Base-by-base conservation (phyloP, 2,329 filamentous ascomycete genomes). In the Nannizzia gypsea region DNA sequence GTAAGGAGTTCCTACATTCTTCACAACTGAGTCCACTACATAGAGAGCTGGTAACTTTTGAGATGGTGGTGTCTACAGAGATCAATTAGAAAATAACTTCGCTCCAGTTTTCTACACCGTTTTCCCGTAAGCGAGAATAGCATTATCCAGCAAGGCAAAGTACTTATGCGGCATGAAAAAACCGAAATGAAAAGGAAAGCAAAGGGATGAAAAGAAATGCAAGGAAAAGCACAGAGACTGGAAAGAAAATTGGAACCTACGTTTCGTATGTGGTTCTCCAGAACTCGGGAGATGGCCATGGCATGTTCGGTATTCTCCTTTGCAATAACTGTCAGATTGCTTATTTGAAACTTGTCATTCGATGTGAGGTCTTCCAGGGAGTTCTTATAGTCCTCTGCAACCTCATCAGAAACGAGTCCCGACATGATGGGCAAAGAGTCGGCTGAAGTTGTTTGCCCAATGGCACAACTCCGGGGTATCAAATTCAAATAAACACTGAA, bases 1-100 rank as follows among this genome's bases (percentile, higher is more conserved):
- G 74, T 99, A 99, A 6, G 93, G 93, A 0, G 92, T 96, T 63
- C 93, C 93, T 63, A 99, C 90, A 78, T 99, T 97, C 76, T 99
- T 99, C 71, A 95, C 91, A 63, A 99, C 92, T 15, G 92, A 97
- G 76, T 99, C 93, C 70, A 99, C 86, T 65, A 99, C 89, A 75
- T 97, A 99, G 28, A 99, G 81, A n/a, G 93, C 90, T 17, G 93
- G 91, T 2, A 99, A 79, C 71, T 97, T 99, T 73, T 90, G 91
- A 63, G 84, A 82, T 42, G 93, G 90, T 52, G 90, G 83, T 59
- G 88, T 89, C 93, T 99, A 75, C 65, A 72, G 58, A 68, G 64
- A 64, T 67, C 59, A 66, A 70, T 72, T 71, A 71, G 70, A 72
- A 44, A 6, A 38, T 34, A 34, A 58, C 36, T 36, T 42, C 42